Evolutionary conservation across 176 grass and related monocot species (phyloP).

Genomic region (Puya raimondii): DNA sequence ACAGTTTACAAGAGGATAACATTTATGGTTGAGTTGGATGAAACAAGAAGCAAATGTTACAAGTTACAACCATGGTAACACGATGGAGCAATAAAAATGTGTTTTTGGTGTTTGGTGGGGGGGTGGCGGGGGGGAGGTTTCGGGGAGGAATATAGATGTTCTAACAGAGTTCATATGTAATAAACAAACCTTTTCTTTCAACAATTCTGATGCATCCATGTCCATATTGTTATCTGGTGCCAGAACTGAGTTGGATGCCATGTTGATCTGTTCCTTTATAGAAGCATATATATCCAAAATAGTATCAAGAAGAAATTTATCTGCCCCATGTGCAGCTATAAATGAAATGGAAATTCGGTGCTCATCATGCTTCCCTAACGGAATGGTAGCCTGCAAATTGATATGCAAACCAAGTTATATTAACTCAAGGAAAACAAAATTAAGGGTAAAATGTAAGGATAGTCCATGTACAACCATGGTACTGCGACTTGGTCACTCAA

Average conservation of each 20-base stretch:
- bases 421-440: no score
- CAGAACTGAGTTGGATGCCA: conserved; percentile 53
- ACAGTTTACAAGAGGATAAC: no score
- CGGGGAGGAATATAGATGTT: neutral
- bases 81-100: neutral
- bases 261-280: conserved; percentile 62
- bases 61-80: no score
- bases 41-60: no score
- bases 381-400: conserved; percentile 57
- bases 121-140: no score
- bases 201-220: conserved; percentile 47
- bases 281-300: conserved; percentile 55
- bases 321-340: conserved; percentile 72
- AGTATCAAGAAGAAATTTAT: conserved; percentile 72
- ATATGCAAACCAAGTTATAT: neutral
- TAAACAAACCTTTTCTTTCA: conserved; percentile 90
- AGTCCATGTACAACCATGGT: no score
- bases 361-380: conserved; percentile 60
- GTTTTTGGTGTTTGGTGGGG: no score
- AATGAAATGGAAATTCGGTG: conserved; percentile 75
- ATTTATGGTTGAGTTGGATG: no score
- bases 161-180: neutral
- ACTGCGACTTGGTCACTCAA: no score
- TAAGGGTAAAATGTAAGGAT: no score
- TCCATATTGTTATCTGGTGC: conserved; percentile 38